These are phyloP conservation scores for Candida jianshihensis DNA, from an alignment of 805 yeast genomes.

Conservation along the genomic window DNA sequence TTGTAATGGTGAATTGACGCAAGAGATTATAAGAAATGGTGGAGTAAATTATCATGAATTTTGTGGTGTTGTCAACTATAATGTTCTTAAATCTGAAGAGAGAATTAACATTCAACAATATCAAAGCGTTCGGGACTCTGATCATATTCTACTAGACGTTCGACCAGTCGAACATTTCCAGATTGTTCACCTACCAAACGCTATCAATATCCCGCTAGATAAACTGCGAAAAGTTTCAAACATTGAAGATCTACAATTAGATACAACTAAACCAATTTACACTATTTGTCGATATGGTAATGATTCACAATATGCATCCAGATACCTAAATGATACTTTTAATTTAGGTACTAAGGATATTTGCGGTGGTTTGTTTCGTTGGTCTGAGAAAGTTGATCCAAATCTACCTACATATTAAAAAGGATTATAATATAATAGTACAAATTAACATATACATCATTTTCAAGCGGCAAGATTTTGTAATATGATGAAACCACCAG, in stretches of 20 bases:
- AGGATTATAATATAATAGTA: neutral
- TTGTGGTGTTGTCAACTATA: constrained; percentile 56
- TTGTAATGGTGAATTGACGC: constrained; percentile 50
- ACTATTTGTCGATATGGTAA: constrained; percentile 86
- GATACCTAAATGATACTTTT: constrained; percentile 42
- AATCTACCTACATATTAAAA: constrained; percentile 58
- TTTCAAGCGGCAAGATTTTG: constrained; percentile 2
- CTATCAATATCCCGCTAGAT: constrained; percentile 60
- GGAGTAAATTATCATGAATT: constrained; percentile 59
- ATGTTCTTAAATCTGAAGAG: constrained; percentile 36
- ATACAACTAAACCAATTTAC: constrained; percentile 32
- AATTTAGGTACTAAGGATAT: constrained; percentile 56
- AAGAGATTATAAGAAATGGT: constrained; percentile 36
- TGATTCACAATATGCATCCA: constrained; percentile 78
- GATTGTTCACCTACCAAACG: constrained; percentile 51
- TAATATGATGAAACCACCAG: constrained; percentile 41
- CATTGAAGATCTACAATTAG: constrained; percentile 23
- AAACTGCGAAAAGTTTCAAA: constrained; percentile 31
- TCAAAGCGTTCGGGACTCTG: constrained; percentile 9
- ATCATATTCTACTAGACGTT: constrained; percentile 57
- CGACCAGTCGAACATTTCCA: constrained; percentile 72
- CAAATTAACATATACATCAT: neutral
- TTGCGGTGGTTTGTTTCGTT: constrained; percentile 67
- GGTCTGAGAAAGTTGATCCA: constrained; percentile 57
- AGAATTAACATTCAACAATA: constrained; percentile 41